Base-by-base conservation (phyloP, 169 alveolate species). In the Besnoitia besnoiti region DNA sequence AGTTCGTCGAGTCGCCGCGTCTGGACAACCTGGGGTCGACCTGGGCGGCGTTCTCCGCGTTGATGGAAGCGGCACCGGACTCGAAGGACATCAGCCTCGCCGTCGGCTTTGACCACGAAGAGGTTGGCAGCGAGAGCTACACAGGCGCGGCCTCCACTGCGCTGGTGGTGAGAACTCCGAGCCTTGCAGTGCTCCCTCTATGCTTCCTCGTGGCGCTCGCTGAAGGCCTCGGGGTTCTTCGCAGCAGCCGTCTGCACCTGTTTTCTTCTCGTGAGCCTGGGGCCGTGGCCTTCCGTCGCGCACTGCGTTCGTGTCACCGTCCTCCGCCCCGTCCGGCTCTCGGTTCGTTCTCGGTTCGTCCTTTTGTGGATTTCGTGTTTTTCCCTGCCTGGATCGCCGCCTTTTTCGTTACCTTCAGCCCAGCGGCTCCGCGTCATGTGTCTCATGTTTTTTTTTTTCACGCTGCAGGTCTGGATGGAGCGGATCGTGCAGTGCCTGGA, bases 41-140 rank as follows among this genome's bases (percentile, higher is more conserved):
- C n/a, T 96, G 96, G 91, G 96, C 98, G 12, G 98, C 99, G 24
- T 94, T 98, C 37, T 93, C 95, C 88, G 98, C 99, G 40, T 94
- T 98, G 73, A 33, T 80, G 47, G 93, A 73, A 50, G 87, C 35
- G 61, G n/a, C 10, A 37, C 27, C 50, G 62, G 75, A 21, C n/a
- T 33, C 76, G 7, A 27, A 44, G 5, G 96, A 94, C 40, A 90
- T 96, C 35, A 39, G 61, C 47, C 51, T 96, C 37, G 95, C 96
- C 16, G 97, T 93, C 46, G 98, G 98, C 10, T 98, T 97, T 93
- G 99, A 98, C 95, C 98, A 98, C 92, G 99, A 98, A 94, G 99
- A 93, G 98, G 97, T 97, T 0, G 99, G 99, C n/a, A 95, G 98
- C 79, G 82, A 92, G 91, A 95, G 98, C 77, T 97, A 95, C 76